Conservation (phyloP, 495 filamentous ascomycete genomes). For the Talaromyces trachyspermus region DNA sequence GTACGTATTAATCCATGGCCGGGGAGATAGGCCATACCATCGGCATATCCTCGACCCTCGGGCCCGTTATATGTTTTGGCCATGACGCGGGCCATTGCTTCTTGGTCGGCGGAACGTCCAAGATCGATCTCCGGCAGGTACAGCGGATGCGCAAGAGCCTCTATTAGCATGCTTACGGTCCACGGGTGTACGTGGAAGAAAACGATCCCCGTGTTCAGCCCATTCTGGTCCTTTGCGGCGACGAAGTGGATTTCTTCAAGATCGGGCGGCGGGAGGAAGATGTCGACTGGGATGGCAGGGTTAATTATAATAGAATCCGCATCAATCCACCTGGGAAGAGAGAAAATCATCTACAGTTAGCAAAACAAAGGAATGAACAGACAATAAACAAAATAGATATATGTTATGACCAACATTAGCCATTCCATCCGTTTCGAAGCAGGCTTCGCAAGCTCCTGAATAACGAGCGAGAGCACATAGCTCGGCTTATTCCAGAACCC, state of each 20-base stretch:
- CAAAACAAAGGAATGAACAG: background rate
- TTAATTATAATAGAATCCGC: conserved; percentile 38
- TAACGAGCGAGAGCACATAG: conserved; percentile 32
- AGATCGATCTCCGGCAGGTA: conserved; percentile 23
- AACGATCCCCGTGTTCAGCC: conserved; percentile 27
- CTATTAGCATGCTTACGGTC: conserved; percentile 29
- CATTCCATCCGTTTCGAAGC: conserved; percentile 29
- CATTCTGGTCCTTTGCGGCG: conserved; percentile 25
- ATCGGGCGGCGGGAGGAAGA: conserved; percentile 36
- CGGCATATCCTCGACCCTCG: conserved; percentile 16
- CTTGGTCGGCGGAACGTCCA: conserved; percentile 25
- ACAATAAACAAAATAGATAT: background rate
- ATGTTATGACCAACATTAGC: conserved; percentile 28
- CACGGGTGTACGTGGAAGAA: conserved; percentile 32
- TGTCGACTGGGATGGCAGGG: conserved; percentile 30
- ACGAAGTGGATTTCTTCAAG: conserved; percentile 34
- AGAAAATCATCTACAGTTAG: background rate
- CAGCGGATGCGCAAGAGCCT: conserved; percentile 25
- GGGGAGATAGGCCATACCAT: conserved; percentile 27
- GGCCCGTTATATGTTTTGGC: conserved; percentile 14
- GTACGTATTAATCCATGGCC: conserved; percentile 34
- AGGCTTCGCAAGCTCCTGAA: conserved; percentile 35
- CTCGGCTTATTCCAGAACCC: conserved; percentile 36
- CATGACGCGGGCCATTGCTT: conserved; percentile 24
- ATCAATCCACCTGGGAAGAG: conserved; percentile 32